These are phyloP conservation scores for Paraleonurus japonicus DNA, from an alignment of 257 asterid species.

Conservation along the genomic window DNA sequence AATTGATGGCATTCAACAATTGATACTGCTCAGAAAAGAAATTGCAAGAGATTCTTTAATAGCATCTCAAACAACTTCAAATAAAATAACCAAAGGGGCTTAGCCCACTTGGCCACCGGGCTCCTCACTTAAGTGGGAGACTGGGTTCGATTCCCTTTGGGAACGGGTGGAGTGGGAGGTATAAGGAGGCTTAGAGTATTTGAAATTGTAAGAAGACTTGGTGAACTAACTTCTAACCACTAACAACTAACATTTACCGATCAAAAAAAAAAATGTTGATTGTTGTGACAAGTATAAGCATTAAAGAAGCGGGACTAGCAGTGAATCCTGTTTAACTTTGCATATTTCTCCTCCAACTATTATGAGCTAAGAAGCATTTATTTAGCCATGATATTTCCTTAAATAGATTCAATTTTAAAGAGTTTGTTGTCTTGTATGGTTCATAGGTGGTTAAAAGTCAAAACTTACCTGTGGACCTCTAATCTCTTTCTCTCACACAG, in stretches of 20 bases:
- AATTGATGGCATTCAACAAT: constrained; percentile 15
- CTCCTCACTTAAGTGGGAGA: too few species aligned
- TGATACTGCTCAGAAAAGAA: neutral
- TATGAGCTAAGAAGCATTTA: neutral
- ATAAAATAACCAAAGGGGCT: neutral
- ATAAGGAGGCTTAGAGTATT: too few species aligned
- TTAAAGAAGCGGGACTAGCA: neutral
- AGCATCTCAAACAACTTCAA: neutral
- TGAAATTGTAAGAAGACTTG: too few species aligned
- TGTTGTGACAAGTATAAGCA: neutral
- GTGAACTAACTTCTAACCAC: too few species aligned
- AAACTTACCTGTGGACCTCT: neutral
- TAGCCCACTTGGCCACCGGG: too few species aligned
- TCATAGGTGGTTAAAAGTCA: neutral
- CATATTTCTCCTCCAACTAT: neutral
- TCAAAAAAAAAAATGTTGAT: too few species aligned
- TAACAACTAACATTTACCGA: too few species aligned
- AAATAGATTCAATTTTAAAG: neutral
- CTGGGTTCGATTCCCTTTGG: too few species aligned
- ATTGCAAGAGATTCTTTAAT: neutral
- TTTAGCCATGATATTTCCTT: neutral
- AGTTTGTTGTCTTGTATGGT: neutral
- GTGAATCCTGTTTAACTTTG: neutral
- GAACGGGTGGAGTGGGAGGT: too few species aligned
- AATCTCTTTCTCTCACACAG: neutral